Evolutionary conservation across 2,329 filamentous ascomycete genomes (phyloP).

Genomic region (Hypocreales sp.): DNA sequence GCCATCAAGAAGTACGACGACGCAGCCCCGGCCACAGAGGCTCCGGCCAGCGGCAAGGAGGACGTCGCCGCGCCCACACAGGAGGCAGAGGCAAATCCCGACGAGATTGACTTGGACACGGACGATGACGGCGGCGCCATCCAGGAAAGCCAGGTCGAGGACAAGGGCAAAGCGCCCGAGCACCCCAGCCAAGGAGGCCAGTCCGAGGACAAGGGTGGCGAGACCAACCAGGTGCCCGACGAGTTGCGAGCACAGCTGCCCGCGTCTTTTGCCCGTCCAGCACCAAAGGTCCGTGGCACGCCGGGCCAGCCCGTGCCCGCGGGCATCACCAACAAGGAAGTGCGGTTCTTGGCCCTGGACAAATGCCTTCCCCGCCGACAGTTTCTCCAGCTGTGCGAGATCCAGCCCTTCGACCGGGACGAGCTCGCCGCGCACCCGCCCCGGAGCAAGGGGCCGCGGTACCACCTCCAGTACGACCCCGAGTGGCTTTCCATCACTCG

Average conservation of each 20-base stretch:
- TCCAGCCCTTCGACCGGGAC: conserved; percentile 30
- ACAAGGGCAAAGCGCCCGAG: no score
- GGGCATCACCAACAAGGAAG: conserved; percentile 62
- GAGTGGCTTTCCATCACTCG: conserved; percentile 94
- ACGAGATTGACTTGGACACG: conserved; percentile 57
- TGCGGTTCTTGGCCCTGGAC: conserved; percentile 78
- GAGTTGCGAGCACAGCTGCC: conserved; percentile 61
- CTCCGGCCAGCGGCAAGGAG: background rate
- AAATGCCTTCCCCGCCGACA: conserved; percentile 71
- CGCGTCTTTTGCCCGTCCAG: conserved; percentile 47
- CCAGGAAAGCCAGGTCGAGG: conserved; percentile 2
- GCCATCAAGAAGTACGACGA: conserved; percentile 47
- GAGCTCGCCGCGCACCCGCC: conserved; percentile 7
- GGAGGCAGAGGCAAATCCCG: conserved; percentile 34
- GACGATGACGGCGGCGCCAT: conserved; percentile 23
- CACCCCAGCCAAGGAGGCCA: no score
- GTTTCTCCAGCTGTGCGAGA: conserved; percentile 65
- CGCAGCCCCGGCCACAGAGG: background rate
- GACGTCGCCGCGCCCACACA: background rate
- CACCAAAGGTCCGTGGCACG: conserved; percentile 17
- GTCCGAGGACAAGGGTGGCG: conserved; percentile 1
- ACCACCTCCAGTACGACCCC: conserved; percentile 63
- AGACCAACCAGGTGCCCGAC: conserved; percentile 32
- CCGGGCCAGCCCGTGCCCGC: conserved; percentile 50
- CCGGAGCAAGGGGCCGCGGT: conserved; percentile 20